These are phyloP conservation scores for Glomus cerebriforme DNA, from an alignment of 192 early-diverging fungal species.

Conservation along the genomic window DNA sequence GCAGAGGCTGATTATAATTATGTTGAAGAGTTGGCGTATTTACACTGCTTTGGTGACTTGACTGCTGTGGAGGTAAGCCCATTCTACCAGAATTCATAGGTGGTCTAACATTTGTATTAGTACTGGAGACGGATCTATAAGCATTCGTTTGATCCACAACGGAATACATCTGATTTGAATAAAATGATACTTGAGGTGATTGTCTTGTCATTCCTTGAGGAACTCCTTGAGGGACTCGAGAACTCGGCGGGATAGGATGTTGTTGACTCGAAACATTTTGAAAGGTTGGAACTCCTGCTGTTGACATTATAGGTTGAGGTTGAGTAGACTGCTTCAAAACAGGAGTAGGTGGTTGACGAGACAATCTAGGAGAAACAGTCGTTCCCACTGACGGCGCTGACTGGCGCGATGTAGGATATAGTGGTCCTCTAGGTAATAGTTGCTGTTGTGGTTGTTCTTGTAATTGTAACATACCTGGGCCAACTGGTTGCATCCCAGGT, in stretches of 20 bases:
- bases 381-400: neutral
- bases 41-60: neutral
- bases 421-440: neutral
- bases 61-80: neutral
- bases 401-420: neutral
- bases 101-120: slow-evolving; percentile 1
- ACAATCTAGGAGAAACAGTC: neutral
- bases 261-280: neutral
- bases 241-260: neutral
- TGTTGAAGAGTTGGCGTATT: slow-evolving; percentile 9
- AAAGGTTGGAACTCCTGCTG: neutral
- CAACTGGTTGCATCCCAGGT: neutral
- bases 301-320: slow-evolving; percentile 1
- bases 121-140: neutral
- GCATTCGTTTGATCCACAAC: neutral
- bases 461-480: neutral
- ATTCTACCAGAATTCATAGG: neutral
- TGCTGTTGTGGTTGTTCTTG: neutral
- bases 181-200: neutral
- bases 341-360: neutral
- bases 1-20: neutral
- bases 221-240: neutral
- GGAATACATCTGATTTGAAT: neutral
- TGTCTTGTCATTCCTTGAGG: neutral
- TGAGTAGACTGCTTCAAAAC: neutral